A percentile compares a stretch with the other conserved stretches of the same genome.
Evolutionary conservation across 768 basidiomycete genomes (phyloP).

Genomic region (Leccinellum rugosiceps): DNA sequence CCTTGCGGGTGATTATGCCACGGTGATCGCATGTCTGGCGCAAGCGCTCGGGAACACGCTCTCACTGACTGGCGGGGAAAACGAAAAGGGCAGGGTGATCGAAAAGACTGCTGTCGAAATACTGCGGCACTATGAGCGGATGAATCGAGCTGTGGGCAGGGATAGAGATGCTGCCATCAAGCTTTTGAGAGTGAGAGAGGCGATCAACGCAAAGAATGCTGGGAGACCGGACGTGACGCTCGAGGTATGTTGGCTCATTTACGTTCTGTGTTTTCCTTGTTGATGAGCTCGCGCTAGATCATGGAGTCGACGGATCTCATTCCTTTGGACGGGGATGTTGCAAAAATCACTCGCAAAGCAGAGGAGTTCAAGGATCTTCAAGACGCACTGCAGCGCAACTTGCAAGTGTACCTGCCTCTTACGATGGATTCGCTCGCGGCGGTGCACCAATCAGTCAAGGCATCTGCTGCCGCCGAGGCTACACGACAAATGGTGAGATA

Average conservation of each 20-base stretch:
- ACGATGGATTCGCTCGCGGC: constrained; percentile 91
- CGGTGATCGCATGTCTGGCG: constrained; percentile 85
- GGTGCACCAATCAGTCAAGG: constrained; percentile 75
- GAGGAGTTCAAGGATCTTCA: constrained; percentile 88
- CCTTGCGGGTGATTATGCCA: constrained; percentile 85
- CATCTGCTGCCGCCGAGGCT: constrained; percentile 66
- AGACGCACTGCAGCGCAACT: constrained; percentile 83
- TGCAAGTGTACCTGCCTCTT: constrained; percentile 82
- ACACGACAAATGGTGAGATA: constrained; percentile 70
- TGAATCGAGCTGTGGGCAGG: constrained; percentile 67
- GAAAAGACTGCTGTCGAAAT: constrained; percentile 79
- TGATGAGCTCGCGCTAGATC: constrained; percentile 43
- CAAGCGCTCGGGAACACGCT: constrained; percentile 84
- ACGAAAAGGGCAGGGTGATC: constrained; percentile 60
- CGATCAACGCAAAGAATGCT: constrained; percentile 68
- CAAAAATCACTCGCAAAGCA: constrained; percentile 78
- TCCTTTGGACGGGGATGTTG: constrained; percentile 82
- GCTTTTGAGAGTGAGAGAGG: constrained; percentile 78
- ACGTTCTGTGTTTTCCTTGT: constrained; percentile 1
- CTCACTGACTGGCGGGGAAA: constrained; percentile 49
- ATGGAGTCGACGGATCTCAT: constrained; percentile 87
- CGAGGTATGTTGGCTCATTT: constrained; percentile 52
- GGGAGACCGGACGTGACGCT: constrained; percentile 75
- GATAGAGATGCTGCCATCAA: constrained; percentile 73
- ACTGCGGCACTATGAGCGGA: constrained; percentile 74